A percentile compares a stretch with the other conserved stretches of the same genome.
Conservation (phyloP, 2,329 filamentous ascomycete species). For the Hysterium pulicare region DNA sequence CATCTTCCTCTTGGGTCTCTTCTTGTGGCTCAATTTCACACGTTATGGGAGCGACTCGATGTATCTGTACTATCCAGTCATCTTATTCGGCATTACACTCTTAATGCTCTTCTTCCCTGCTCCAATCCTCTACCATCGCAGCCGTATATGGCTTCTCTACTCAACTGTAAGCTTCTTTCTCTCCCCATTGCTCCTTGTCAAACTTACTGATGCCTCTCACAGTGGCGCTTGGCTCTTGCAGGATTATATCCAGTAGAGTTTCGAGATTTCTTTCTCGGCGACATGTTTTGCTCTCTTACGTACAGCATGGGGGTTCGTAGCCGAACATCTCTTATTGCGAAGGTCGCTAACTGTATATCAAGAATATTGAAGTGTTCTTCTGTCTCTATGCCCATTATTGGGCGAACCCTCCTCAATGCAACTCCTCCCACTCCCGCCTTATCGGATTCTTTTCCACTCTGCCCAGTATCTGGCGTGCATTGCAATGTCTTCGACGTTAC, state of each 20-base stretch:
- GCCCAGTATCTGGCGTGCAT: conserved; percentile 82
- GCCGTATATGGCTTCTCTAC: conserved; percentile 81
- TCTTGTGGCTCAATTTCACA: conserved; percentile 87
- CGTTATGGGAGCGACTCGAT: conserved; percentile 62
- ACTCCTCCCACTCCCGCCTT: conserved; percentile 77
- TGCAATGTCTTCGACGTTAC: conserved; percentile 90
- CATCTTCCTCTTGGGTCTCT: conserved; percentile 69
- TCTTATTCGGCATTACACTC: conserved; percentile 68
- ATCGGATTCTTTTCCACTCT: conserved; percentile 82
- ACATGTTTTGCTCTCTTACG: conserved; percentile 95
- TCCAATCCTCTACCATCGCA: conserved; percentile 69
- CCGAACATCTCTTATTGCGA: background rate
- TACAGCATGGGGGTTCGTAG: conserved; percentile 78
- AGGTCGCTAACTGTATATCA: background rate
- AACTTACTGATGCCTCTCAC: conserved; percentile 1
- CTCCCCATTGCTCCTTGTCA: background rate
- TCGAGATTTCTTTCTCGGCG: conserved; percentile 93
- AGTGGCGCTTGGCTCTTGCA: conserved; percentile 83
- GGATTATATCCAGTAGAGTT: conserved; percentile 94
- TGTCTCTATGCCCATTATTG: conserved; percentile 68
- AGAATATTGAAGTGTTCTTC: conserved; percentile 87
- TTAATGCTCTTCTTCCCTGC: conserved; percentile 72
- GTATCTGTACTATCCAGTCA: conserved; percentile 82
- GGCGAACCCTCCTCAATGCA: conserved; percentile 72
- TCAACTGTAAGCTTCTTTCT: conserved; percentile 69